Evolutionary conservation across 2,329 filamentous ascomycete species (phyloP).

Genomic region (Coniella lustricola): DNA sequence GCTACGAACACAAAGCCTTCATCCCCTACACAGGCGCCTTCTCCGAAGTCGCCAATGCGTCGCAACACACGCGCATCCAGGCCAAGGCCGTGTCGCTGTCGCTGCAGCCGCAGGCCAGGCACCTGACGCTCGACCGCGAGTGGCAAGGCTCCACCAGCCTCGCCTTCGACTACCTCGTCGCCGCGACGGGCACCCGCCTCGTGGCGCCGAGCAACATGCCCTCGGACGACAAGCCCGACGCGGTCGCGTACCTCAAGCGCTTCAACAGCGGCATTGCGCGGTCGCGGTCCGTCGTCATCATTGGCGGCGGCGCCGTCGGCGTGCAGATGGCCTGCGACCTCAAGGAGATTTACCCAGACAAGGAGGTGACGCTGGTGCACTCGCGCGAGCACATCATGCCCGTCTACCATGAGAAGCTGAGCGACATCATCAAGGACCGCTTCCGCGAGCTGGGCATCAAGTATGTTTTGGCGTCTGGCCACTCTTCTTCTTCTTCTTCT

Average conservation of each 20-base stretch:
- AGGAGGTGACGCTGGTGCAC: slow-evolving; percentile 40
- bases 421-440: slow-evolving; percentile 28
- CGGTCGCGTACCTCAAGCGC: slow-evolving; percentile 26
- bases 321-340: slow-evolving; percentile 44
- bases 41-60: slow-evolving; percentile 23
- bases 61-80: slow-evolving; percentile 27
- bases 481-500: too few species aligned
- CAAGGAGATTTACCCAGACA: slow-evolving; percentile 38
- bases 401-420: slow-evolving; percentile 33
- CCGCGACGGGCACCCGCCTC: slow-evolving; percentile 36
- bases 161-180: slow-evolving; percentile 35
- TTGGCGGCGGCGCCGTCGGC: slow-evolving; percentile 42
- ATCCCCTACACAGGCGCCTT: slow-evolving; percentile 37
- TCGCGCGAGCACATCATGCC: slow-evolving; percentile 38
- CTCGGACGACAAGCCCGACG: slow-evolving; percentile 26
- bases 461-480: too few species aligned
- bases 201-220: slow-evolving; percentile 30
- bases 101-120: slow-evolving; percentile 21
- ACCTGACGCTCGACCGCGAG: slow-evolving; percentile 29
- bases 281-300: slow-evolving; percentile 25
- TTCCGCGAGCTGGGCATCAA: slow-evolving; percentile 33
- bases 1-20: slow-evolving; percentile 40
- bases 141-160: slow-evolving; percentile 26
- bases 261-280: slow-evolving; percentile 28
- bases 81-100: slow-evolving; percentile 27